Base-by-base conservation (phyloP, 148 eudicot genomes). In the Heliosperma pusillum region DNA sequence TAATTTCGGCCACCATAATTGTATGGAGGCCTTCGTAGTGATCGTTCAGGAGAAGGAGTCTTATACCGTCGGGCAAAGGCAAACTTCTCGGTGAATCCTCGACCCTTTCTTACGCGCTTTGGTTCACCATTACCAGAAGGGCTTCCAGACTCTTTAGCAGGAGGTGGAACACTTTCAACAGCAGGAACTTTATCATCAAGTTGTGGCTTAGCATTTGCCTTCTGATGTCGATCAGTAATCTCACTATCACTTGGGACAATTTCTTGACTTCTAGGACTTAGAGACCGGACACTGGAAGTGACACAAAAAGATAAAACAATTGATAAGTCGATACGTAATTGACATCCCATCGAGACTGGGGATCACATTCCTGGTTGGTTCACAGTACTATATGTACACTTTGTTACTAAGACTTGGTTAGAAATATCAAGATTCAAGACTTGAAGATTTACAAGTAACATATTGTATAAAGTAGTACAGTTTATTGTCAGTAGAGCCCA, bases 31-130 rank as follows among this genome's bases (percentile, higher is more conserved):
- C 91, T 83, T 50, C 87, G 89, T n/a, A 89, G 89, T 27, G 90
- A 80, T 57, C 84, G 90, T 77, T 92, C 95, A 60, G 97, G 99
- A 69, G 97, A 90, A n/a, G 97, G 99, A 45, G 97, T 92, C 30
- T 88, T 92, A 76, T 92, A 96, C 63, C 85, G 83, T 27, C 99
- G 88, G 63, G 90, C 99, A 83, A 86, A 96, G 11, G 91, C 74
- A 71, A 82, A 96, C 53, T 80, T 75, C 42, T 92, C 91, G 20
- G 99, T 92, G 81, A 96, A 96, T 70, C 99, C 99, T 63, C 99
- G 90, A 3, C 99, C 99, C 85, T 96, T 96, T 59, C 97, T 87
- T 69, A 96, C 45, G 15, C 97, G 99, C 81, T 86, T 92, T 10
- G 87, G 87, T 26, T 82, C 83, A 77, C 97, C 99, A 89, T 89